These are phyloP conservation scores for Luzula sylvatica DNA, from an alignment of 176 grass and related monocot species.

Conservation along the genomic window DNA sequence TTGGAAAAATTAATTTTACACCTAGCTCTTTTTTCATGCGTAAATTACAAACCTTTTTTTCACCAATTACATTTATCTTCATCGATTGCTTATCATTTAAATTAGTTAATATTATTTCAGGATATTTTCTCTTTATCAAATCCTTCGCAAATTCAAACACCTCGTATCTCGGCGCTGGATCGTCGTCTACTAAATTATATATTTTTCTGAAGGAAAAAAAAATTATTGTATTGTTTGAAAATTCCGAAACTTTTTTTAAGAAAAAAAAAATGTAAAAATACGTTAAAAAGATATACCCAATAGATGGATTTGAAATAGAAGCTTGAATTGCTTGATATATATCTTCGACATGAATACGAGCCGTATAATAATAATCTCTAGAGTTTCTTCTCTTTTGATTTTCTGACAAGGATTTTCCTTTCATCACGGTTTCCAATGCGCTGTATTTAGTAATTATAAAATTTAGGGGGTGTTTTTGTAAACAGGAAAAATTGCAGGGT, in stretches of 20 bases:
- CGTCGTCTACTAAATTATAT: slow-evolving; percentile 88
- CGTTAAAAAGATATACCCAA: slow-evolving; percentile 29
- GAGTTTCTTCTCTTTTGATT: slow-evolving; percentile 50
- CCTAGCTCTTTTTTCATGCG: slow-evolving; percentile 61
- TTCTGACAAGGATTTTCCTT: slow-evolving; percentile 45
- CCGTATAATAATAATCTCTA: slow-evolving; percentile 46
- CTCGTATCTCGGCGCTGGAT: slow-evolving; percentile 59
- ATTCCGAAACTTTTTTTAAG: not conserved
- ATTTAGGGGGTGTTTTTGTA: not conserved
- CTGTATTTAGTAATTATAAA: slow-evolving; percentile 26
- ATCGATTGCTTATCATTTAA: not conserved
- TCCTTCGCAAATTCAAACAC: slow-evolving; percentile 65
- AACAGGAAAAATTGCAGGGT: not conserved
- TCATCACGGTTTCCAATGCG: slow-evolving; percentile 74
- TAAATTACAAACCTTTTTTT: slow-evolving; percentile 69
- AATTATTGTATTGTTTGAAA: not conserved
- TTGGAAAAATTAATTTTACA: slow-evolving; percentile 42
- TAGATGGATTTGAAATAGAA: slow-evolving; percentile 36
- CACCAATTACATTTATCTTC: slow-evolving; percentile 8
- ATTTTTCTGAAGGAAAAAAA: slow-evolving; percentile 35
- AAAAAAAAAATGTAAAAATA: not conserved
- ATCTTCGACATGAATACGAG: slow-evolving; percentile 74
- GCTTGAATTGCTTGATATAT: slow-evolving; percentile 62
- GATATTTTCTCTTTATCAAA: slow-evolving; percentile 44
- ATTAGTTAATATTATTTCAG: slow-evolving; percentile 28